A percentile compares a stretch with the other conserved stretches of the same genome.
phyloP scores from a whole-genome alignment of 176 grass and related monocot species.

The Oropetium thomaeum region DNA sequence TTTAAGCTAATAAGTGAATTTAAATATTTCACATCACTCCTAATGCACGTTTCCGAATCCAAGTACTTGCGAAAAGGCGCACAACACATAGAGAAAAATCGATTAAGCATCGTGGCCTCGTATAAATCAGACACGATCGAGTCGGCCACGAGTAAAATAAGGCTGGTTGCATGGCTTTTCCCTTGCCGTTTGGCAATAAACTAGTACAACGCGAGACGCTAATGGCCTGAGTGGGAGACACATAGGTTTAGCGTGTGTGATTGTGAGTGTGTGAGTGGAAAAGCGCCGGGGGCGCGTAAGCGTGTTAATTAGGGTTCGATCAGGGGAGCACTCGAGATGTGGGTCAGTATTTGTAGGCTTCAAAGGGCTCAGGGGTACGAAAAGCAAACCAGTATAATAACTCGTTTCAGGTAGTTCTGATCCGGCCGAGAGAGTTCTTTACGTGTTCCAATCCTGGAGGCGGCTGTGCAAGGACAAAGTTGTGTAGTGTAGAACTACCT shows the following conservation, averaged over 20 bases:
- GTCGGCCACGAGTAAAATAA: slow-evolving; percentile 55
- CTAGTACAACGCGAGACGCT: not conserved
- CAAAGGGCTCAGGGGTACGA: slow-evolving; percentile 57
- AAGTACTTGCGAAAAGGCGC: slow-evolving; percentile 41
- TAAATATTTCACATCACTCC: slow-evolving; percentile 15
- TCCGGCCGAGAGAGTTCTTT: slow-evolving; percentile 26
- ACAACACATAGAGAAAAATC: not conserved
- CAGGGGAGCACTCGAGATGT: slow-evolving; percentile 66
- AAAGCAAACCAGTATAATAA: slow-evolving; percentile 48
- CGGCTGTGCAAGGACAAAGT: slow-evolving; percentile 6
- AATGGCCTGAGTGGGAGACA: slow-evolving; percentile 71
- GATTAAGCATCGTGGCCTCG: slow-evolving; percentile 30
- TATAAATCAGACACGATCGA: slow-evolving; percentile 50
- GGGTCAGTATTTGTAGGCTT: slow-evolving; percentile 75
- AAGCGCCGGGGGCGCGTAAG: slow-evolving; percentile 39
- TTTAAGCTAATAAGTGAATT: slow-evolving; percentile 4
- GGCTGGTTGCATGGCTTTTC: slow-evolving; percentile 33
- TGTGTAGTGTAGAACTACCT: slow-evolving; percentile 23
- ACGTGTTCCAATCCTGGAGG: slow-evolving; percentile 46
- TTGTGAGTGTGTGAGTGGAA: slow-evolving; percentile 38
- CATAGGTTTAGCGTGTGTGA: slow-evolving; percentile 50
- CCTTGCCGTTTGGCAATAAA: not conserved
- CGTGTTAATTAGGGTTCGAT: slow-evolving; percentile 57
- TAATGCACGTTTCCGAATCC: slow-evolving; percentile 68
- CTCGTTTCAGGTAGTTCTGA: slow-evolving; percentile 46